phyloP scores from a whole-genome alignment of 2,329 filamentous ascomycete species.

The Cyclaneusma minus region DNA sequence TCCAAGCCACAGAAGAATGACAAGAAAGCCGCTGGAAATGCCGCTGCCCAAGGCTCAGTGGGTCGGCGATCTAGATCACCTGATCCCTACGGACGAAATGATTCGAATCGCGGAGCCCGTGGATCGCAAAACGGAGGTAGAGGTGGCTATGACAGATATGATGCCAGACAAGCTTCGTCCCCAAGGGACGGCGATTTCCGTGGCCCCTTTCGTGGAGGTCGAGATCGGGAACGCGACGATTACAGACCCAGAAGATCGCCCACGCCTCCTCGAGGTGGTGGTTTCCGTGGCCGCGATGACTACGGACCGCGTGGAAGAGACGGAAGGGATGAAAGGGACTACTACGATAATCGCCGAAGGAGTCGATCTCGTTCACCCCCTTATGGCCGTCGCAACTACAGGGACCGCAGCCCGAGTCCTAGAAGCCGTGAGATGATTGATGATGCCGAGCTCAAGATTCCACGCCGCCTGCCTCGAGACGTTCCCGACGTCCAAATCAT shows the following conservation, averaged over 20 bases:
- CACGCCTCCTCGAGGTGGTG: constrained; percentile 39
- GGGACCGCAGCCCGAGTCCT: constrained; percentile 58
- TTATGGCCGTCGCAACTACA: constrained; percentile 33
- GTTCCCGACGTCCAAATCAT: constrained; percentile 86
- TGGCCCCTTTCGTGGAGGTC: constrained; percentile 27
- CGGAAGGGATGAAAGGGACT: constrained; percentile 16
- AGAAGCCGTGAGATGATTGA: constrained; percentile 34
- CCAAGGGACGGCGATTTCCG: constrained; percentile 18
- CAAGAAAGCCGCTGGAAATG: constrained; percentile 28
- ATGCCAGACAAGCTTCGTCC: constrained; percentile 15
- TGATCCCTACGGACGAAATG: constrained; percentile 29
- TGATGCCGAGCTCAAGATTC: constrained; percentile 53
- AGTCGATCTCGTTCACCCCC: constrained; percentile 57
- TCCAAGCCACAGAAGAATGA: constrained; percentile 77
- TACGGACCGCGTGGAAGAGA: constrained; percentile 29
- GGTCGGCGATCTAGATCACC: constrained; percentile 46
- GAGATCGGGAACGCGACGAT: constrained; percentile 42
- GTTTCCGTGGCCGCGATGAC: constrained; percentile 47
- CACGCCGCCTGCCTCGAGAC: constrained; percentile 54
- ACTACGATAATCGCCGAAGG: constrained; percentile 28
- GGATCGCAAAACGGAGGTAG: constrained; percentile 17
- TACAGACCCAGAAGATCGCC: constrained; percentile 46
- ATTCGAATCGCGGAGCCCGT: constrained; percentile 23
- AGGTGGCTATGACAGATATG: constrained; percentile 23
- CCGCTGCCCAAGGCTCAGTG: constrained; percentile 6